Evolutionary conservation across 2,329 filamentous ascomycete species (phyloP).

Genomic region (Boeremia lycopersici): DNA sequence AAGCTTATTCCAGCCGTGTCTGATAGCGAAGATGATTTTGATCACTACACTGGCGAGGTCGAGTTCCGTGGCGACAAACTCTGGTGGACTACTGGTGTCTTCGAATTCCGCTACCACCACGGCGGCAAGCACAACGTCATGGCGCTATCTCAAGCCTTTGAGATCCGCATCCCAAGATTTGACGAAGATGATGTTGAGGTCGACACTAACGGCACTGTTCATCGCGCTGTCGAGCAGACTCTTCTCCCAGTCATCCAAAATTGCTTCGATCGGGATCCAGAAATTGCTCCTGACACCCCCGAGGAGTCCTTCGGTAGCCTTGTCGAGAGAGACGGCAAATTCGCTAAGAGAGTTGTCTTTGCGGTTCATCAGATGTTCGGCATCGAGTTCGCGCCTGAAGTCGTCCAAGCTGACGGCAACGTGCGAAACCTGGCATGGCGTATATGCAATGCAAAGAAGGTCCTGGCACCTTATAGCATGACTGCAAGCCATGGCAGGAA

Average conservation of each 20-base stretch:
- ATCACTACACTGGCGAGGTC: conserved; percentile 79
- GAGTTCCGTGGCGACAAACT: conserved; percentile 90
- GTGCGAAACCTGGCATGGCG: conserved; percentile 91
- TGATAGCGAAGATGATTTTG: conserved; percentile 57
- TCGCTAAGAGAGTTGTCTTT: conserved; percentile 87
- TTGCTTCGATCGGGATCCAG: conserved; percentile 89
- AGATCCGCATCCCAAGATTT: conserved; percentile 82
- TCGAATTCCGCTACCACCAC: conserved; percentile 97
- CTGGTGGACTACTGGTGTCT: conserved; percentile 96
- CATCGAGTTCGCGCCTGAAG: conserved; percentile 90
- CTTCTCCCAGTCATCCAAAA: conserved; percentile 85
- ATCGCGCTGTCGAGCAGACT: conserved; percentile 73
- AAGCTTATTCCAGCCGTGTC: conserved; percentile 57
- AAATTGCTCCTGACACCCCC: conserved; percentile 80
- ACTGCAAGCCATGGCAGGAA: conserved; percentile 50
- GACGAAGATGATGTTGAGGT: conserved; percentile 72
- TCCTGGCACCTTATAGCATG: conserved; percentile 66
- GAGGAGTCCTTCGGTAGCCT: conserved; percentile 85
- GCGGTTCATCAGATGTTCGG: conserved; percentile 96
- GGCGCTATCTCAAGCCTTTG: conserved; percentile 91
- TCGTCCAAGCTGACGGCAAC: conserved; percentile 89
- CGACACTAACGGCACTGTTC: conserved; percentile 65
- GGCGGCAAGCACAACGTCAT: conserved; percentile 91
- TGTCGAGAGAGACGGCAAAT: conserved; percentile 87
- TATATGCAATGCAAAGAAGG: conserved; percentile 94